Evolutionary conservation across 139 green algal genomes (phyloP), one percentile per base, ranked within the genome.

Genomic region (Zygnema circumcarinatum): DNA sequence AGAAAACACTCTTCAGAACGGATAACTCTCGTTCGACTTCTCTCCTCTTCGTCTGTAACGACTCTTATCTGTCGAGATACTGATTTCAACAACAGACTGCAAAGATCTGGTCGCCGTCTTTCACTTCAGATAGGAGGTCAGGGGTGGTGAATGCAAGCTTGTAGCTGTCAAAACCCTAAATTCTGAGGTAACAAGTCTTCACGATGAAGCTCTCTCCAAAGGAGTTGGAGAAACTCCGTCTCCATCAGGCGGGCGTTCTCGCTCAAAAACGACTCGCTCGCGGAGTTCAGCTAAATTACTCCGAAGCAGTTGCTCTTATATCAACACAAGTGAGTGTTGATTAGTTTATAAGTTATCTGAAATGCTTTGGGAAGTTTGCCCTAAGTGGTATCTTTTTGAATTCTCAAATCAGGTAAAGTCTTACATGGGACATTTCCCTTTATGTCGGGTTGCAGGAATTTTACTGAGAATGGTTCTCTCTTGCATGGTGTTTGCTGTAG

Each of bases 211-310:
- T 93, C 3, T 76, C 35, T 41, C 83, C 90, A 39, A 56, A 83
- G 11, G 91, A 93, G 81, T 74, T 90, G 32, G 91, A 93, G 68
- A 93, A 93, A 82, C 84, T 93, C 41, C 62, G 31, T 33, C 74
- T 86, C 47, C 39, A 82, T 31, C 3, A 38, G 7, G 87, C 90
- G 33, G 90, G 90, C 11, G 16, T 39, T n/a, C 52, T 93, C 78
- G 90, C 90, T 76, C 91, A 92, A 78, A 89, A 84, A 47, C 75
- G 91, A 3, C 85, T 93, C 31, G 88, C 91, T 20, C 54, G 85
- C 1, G 91, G 91, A 16, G 33, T 90, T 39, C 47, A 67, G 29
- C 89, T 93, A 38, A 93, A 93, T 81, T 83, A 92, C 67, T 73
- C 89, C 1, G 91, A 93, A 56, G 80, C 91, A 36, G 67, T 87